phyloP scores from a whole-genome alignment of 164 flowering plant species.

The Kingdonia uniflora region DNA sequence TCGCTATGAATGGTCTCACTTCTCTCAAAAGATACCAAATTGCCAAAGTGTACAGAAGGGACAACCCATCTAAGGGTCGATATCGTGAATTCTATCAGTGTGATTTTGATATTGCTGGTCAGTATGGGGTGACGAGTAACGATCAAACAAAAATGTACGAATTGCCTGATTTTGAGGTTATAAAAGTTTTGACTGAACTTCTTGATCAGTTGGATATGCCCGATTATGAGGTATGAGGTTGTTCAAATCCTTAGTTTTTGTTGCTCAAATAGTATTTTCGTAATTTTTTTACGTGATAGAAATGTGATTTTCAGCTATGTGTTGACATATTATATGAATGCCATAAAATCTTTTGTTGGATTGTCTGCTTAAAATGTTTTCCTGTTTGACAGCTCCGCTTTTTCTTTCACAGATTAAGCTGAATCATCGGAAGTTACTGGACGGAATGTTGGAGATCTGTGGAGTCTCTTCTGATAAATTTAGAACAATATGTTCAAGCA shows the following conservation, averaged over 20 bases:
- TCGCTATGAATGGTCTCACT: constrained; percentile 84
- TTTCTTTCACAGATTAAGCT: constrained; percentile 53
- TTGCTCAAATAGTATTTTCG: background rate
- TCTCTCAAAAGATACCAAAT: constrained; percentile 85
- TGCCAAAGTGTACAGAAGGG: constrained; percentile 89
- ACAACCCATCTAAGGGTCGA: constrained; percentile 93
- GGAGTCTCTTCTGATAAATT: constrained; percentile 92
- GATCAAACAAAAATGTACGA: no score
- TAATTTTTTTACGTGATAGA: background rate
- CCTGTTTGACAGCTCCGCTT: background rate
- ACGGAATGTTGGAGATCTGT: constrained; percentile 93
- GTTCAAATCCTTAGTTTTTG: background rate
- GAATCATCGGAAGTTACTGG: constrained; percentile 81
- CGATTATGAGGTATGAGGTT: constrained; percentile 63
- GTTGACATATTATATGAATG: background rate
- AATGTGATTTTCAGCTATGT: no score
- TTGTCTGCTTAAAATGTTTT: background rate
- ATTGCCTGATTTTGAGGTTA: constrained; percentile 71
- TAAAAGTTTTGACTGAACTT: constrained; percentile 76
- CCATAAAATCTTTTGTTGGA: background rate
- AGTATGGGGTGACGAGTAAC: constrained; percentile 52
- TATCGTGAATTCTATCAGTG: constrained; percentile 96
- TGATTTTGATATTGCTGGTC: constrained; percentile 95
- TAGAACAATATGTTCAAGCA: constrained; percentile 90
- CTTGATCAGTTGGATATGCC: constrained; percentile 83